Base-by-base conservation (phyloP, 139 green algal species). In the Micractinium conductrix region DNA sequence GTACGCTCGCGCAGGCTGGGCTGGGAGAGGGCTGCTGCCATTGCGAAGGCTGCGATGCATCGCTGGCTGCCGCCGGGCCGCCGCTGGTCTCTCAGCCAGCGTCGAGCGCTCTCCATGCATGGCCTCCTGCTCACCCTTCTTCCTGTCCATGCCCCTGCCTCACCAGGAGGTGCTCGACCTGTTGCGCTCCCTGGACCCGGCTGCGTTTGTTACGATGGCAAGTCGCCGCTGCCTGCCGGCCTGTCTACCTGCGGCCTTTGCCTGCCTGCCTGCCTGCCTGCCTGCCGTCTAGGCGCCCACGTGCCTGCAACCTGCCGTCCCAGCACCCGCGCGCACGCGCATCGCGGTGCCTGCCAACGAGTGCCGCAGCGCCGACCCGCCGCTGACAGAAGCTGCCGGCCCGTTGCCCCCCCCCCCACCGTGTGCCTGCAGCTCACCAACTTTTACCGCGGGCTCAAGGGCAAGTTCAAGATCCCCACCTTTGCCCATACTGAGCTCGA, bases 401-500 rank as follows among this genome's bases (percentile, higher is more conserved):
- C n/a, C n/a, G n/a, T n/a, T n/a, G n/a, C n/a, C n/a, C n/a, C n/a
- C n/a, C n/a, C n/a, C n/a, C n/a, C n/a, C n/a, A n/a, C n/a, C n/a
- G n/a, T n/a, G n/a, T n/a, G n/a, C n/a, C 14, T 67, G 58, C 58
- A 67, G 58, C 38, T 82, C 21, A 80, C 79, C 45, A 93, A 94
- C 84, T 95, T 92, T 84, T 87, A 91, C 50, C 84, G 74, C 21
- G 87, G 89, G 14, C 63, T 90, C 28, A 87, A 89, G 67, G 85
- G 89, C 63, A 89, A 89, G 50, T 96, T 93, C 86, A 93, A 93
- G 81, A 82, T 92, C 30, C 91, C 93, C 48, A 88, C 87, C n/a
- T 94, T 95, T 82, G 89, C 90, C 19, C 84, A 91, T 33, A 82
- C 83, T 48, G 93, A 96, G 62, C 84, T 97, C 33, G 92, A 97